Evolutionary conservation across 2,329 filamentous ascomycete genomes (phyloP).

Genomic region (Botryosphaeria dothidea): DNA sequence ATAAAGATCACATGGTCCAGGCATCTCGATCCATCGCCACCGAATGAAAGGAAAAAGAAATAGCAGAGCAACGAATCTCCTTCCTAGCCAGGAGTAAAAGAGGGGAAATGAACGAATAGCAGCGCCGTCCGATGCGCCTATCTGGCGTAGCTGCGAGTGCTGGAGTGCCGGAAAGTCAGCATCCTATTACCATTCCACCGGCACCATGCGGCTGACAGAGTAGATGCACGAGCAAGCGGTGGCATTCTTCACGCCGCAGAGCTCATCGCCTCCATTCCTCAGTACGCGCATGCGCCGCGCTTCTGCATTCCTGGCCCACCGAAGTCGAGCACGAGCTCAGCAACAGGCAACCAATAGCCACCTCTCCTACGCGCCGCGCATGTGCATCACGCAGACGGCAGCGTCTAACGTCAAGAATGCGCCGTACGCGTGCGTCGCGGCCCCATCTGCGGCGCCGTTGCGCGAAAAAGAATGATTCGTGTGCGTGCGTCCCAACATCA

Average conservation of each 20-base stretch:
- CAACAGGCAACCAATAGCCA: neutral
- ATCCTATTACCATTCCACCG: neutral
- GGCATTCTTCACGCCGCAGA: neutral
- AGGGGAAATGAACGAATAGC: neutral
- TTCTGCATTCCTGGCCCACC: neutral
- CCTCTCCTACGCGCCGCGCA: neutral
- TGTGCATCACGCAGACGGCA: neutral
- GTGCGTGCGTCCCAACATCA: neutral
- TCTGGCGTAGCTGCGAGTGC: neutral
- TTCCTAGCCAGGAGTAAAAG: neutral
- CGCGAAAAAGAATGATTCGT: neutral
- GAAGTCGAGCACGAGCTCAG: neutral
- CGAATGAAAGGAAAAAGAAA: neutral
- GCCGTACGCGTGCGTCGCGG: neutral
- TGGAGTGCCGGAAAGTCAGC: neutral
- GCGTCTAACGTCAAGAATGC: neutral
- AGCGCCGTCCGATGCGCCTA: neutral
- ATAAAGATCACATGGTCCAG: neutral
- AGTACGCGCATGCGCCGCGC: neutral
- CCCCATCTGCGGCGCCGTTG: neutral
- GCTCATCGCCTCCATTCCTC: neutral
- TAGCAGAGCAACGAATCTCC: neutral
- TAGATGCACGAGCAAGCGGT: neutral
- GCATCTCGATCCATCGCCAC: neutral
- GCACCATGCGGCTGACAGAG: neutral